Percentiles rank a stretch among this genome's conserved stretches.
Evolutionary conservation across 768 basidiomycete genomes (phyloP).

Genomic region (Russula olivacea): DNA sequence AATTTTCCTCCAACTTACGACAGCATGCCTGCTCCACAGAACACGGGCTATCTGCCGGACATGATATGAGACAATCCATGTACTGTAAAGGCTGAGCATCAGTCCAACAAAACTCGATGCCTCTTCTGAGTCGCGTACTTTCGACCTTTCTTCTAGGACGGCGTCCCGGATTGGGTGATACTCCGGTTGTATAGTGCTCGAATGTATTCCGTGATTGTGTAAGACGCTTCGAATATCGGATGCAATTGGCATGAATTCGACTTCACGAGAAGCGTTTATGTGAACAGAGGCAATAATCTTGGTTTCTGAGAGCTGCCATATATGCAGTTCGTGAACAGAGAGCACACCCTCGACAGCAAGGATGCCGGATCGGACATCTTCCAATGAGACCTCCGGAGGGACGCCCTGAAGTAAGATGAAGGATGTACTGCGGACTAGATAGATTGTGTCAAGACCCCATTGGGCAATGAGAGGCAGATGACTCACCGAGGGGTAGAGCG

Average conservation of each 20-base stretch:
- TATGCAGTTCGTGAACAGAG: conserved; percentile 89
- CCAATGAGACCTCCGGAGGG: conserved; percentile 81
- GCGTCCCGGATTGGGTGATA: conserved; percentile 43
- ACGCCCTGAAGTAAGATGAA: conserved; percentile 95
- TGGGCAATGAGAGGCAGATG: conserved; percentile 9
- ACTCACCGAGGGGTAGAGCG: conserved; percentile 80
- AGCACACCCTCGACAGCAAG: conserved; percentile 76
- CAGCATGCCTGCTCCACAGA: conserved; percentile 75
- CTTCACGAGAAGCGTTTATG: conserved; percentile 71
- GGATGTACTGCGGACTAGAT: conserved; percentile 75
- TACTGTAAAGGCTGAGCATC: conserved; percentile 41
- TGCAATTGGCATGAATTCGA: conserved; percentile 90
- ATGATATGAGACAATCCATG: conserved; percentile 64
- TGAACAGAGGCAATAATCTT: conserved; percentile 96
- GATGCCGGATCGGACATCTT: conserved; percentile 82
- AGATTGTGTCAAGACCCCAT: conserved; percentile 18
- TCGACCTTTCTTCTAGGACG: conserved; percentile 43
- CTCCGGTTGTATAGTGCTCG: conserved; percentile 91
- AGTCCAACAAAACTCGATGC: conserved; percentile 2
- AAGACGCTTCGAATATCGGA: conserved; percentile 76
- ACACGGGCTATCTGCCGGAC: conserved; percentile 64
- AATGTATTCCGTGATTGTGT: conserved; percentile 91
- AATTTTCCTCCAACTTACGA: conserved; percentile 46
- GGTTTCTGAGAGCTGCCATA: conserved; percentile 95
- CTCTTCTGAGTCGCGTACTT: conserved; percentile 33